Evolutionary conservation across 2,329 filamentous ascomycete species (phyloP), one percentile per base, ranked within the genome.

Genomic region (Alternaria sp.): DNA sequence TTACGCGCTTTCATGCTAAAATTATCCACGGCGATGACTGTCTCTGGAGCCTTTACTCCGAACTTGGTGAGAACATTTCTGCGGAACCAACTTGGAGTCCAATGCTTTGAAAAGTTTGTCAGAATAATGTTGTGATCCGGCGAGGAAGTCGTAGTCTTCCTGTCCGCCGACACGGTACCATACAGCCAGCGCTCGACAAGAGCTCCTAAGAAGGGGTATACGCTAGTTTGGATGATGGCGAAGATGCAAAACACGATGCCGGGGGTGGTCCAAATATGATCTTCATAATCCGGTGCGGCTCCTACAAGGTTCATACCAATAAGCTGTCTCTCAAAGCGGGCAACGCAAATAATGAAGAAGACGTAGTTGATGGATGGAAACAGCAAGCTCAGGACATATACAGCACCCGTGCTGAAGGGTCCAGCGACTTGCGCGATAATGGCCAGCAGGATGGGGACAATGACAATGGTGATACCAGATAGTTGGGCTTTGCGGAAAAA

Each of bases 301-400:
- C 87, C 77, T 5, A 86, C 72, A 3, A 97, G 81, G 63, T 92
- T 86, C 0, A 90, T 86, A 0, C 86, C 81, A 41, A 82, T 71
- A 18, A 87, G 82, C 57, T 89, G 74, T 63, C 84, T 83, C 78
- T 97, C 92, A 75, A 88, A 97, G 43, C 91, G 88, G 12, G 93
- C 92, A 78, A 94, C 86, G 64, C 90, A 86, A 18, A 91, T 88
- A 18, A 91, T 89, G 74, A 94, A 95, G 75, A 90, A 93, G 14
- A 94, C 90, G 73, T 93, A 97, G 70, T 93, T 94, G 83, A 94
- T 96, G 0, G 94, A 92, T 0, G 92, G 87, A 74, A 97, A 97
- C 0, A 97, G 78, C 14, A 96, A 74, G 62, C 90, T 90, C 12
- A 97, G 82, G 4, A 92, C 81, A 6, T 86, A 85, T 3, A 94